Conservation (phyloP, 2,329 filamentous ascomycete genomes). For the Podosphaera xanthii region DNA sequence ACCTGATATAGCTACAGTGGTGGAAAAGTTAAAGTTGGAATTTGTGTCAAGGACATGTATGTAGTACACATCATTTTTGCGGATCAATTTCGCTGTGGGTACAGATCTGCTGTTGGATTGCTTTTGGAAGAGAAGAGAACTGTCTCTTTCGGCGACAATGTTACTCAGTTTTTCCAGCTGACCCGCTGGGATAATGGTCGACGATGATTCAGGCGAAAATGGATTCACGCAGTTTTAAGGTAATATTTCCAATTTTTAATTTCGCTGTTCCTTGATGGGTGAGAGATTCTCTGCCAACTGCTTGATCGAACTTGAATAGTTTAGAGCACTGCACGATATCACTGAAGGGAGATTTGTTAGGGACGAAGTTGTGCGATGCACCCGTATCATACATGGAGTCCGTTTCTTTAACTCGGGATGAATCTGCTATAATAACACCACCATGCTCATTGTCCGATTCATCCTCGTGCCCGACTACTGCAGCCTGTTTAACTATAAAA, state of each 20-base stretch:
- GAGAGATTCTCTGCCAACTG: not conserved
- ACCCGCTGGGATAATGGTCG: not conserved
- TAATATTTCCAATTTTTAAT: not conserved
- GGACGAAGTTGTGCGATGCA: not conserved
- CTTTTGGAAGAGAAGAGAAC: not conserved
- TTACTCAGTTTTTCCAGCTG: not conserved
- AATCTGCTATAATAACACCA: not conserved
- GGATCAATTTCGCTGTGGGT: not conserved
- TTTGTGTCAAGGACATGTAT: not conserved
- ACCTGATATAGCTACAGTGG: not conserved
- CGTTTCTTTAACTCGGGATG: not conserved
- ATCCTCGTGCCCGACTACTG: too few relatives aligned
- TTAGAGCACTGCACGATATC: not conserved
- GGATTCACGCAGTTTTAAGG: not conserved
- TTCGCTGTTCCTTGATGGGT: not conserved
- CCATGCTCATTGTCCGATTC: too few relatives aligned
- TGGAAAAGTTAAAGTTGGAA: not conserved
- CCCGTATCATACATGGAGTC: not conserved
- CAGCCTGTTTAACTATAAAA: too few relatives aligned
- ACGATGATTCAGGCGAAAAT: not conserved
- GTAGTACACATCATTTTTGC: not conserved
- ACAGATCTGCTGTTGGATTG: not conserved
- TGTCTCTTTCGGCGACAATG: not conserved
- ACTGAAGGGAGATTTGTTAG: not conserved
- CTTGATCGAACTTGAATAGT: not conserved